A percentile compares a stretch with the other conserved stretches of the same genome.
Evolutionary conservation across 2,329 filamentous ascomycete species (phyloP).

Genomic region (Ceratocystis alfenasii): DNA sequence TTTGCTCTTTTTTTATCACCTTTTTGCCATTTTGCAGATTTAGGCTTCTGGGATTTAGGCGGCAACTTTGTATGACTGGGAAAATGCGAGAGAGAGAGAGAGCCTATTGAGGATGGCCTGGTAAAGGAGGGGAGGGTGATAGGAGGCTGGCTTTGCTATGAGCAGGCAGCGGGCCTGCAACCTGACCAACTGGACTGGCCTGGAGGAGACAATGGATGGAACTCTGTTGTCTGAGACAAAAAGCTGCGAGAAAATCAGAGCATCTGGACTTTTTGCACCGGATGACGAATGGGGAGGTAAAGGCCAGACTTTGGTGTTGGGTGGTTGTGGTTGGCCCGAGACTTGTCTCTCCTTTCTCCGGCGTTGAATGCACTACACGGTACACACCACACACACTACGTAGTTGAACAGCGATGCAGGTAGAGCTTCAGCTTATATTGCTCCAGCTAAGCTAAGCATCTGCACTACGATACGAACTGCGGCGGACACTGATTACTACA

Average conservation of each 20-base stretch:
- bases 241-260: not conserved
- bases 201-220: not conserved
- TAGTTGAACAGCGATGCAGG: too few relatives aligned
- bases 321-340: constrained; percentile 8
- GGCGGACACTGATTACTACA: not conserved
- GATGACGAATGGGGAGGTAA: not conserved
- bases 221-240: not conserved
- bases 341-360: constrained; percentile 5
- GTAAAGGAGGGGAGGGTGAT: not conserved
- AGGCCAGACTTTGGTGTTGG: not conserved
- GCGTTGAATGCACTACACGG: not conserved
- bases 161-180: not conserved
- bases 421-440: constrained; percentile 5
- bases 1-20: not conserved
- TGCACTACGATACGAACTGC: not conserved
- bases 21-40: not conserved
- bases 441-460: not conserved
- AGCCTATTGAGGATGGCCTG: not conserved
- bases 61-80: not conserved
- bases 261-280: not conserved
- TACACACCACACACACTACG: not conserved
- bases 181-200: not conserved
- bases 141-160: not conserved
- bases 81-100: not conserved
- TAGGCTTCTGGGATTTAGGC: not conserved